A percentile compares a stretch with the other conserved stretches of the same genome.
Evolutionary conservation across 371 early-diverging fungal genomes (phyloP).

Genomic region (Mortierella sp.): DNA sequence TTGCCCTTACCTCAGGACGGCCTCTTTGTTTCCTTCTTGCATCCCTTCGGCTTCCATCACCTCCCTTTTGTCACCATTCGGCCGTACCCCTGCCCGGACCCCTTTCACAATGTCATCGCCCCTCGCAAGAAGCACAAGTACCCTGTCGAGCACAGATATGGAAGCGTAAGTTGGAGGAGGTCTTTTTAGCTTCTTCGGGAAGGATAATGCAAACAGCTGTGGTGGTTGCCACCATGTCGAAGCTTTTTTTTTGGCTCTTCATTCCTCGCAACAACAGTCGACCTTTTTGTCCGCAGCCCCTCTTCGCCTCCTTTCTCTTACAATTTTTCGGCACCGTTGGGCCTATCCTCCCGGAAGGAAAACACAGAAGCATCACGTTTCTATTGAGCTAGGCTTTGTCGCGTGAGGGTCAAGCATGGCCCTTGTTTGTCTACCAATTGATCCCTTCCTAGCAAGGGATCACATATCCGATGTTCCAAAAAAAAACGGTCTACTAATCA

Average conservation of each 20-base stretch:
- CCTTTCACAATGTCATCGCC: slow-evolving; percentile 43
- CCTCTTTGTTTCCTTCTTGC: background rate
- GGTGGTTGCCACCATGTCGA: background rate
- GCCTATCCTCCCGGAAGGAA: background rate
- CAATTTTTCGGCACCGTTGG: too few species aligned
- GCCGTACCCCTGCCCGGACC: background rate
- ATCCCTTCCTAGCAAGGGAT: background rate
- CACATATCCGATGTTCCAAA: background rate
- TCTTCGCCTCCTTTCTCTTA: background rate
- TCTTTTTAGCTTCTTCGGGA: background rate
- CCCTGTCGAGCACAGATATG: slow-evolving; percentile 51
- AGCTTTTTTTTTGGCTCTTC: background rate
- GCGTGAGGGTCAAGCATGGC: background rate
- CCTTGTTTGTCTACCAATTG: background rate
- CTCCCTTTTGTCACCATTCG: background rate
- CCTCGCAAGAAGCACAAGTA: slow-evolving; percentile 40
- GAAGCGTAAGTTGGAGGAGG: slow-evolving; percentile 46
- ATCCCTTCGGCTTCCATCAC: background rate
- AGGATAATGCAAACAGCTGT: background rate
- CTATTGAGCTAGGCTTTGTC: background rate
- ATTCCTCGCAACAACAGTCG: background rate
- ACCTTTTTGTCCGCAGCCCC: too few species aligned
- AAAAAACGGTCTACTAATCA: background rate
- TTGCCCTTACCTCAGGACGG: background rate
- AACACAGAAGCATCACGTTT: too few species aligned